Evolutionary conservation across 352 stramenopile genomes (phyloP), one percentile per base, ranked within the genome.

Genomic region (Pythium plurisporium): DNA sequence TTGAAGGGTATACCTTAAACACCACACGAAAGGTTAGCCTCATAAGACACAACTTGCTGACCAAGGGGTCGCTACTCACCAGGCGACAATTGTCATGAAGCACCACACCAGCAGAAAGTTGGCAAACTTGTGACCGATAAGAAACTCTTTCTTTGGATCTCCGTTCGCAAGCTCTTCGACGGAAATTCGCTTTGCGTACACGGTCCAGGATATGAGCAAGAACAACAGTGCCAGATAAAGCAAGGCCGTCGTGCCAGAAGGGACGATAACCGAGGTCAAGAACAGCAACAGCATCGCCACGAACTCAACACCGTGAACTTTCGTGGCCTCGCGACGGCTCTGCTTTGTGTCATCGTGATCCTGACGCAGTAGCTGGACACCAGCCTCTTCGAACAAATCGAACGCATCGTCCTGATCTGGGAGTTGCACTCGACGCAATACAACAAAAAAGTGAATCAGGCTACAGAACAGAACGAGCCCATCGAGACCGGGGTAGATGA

Each of bases 201-300:
- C 73, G 12, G 82, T 91, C 72, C 83, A 93, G 25, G 67, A 65
- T n/a, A 87, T 51, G 22, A 95, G 67, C 3, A 80, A 63, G 14
- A 67, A 45, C 6, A 93, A 26, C 20, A 90, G 27, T 12, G 88
- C 50, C 8, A 91, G 6, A 38, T 89, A 95, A 36, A 87, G 76
- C 12, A 80, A 34, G 1, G 65, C 78, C 0, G 81, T 76, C 0
- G 73, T 78, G 17, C 79, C 72, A 1, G 79, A 75, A 4, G 82
- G 81, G 4, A 90, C 69, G 9, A 76, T 67, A 26, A 90, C 70
- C 0, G 78, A 68, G 11, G 80, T 84, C 36, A 86, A 48, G 40
- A 92, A 78, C 4, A 94, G 69, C 31, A 91, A 41, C 8, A 82
- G 29, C 6, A 67, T 67, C 43, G 60, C 76, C 5, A 90, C 26